Percentiles rank a stretch among this genome's conserved stretches.
Evolutionary conservation across 2,329 filamentous ascomycete genomes (phyloP).

Genomic region (Cordyceps militaris): DNA sequence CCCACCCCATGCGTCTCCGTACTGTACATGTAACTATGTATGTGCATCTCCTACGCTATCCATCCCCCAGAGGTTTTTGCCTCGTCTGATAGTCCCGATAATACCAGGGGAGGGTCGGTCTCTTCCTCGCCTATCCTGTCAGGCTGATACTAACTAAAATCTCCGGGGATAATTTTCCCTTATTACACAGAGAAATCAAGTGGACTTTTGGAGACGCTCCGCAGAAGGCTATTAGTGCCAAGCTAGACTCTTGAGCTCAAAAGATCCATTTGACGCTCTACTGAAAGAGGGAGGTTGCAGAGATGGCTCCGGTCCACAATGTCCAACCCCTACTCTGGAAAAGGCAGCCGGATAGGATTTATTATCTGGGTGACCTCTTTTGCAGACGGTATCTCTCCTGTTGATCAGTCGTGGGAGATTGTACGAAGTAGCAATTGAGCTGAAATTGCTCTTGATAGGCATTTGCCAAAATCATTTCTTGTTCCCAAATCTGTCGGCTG

Average conservation of each 20-base stretch:
- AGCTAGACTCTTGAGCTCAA: not conserved
- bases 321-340: slow-evolving; percentile 6
- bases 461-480: not conserved
- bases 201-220: not conserved
- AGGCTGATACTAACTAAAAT: not conserved
- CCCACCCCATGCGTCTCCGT: not conserved
- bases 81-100: not conserved
- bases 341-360: slow-evolving; percentile 3
- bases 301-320: not conserved
- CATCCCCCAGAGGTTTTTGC: not conserved
- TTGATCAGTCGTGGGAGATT: not conserved
- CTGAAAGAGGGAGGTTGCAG: slow-evolving; percentile 11
- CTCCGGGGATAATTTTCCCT: not conserved
- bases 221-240: not conserved
- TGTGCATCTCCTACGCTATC: not conserved
- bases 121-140: not conserved
- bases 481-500: not conserved
- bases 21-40: too few species aligned
- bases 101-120: not conserved
- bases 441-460: not conserved
- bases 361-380: not conserved
- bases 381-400: not conserved
- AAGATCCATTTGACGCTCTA: slow-evolving; percentile 8
- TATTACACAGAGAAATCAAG: not conserved
- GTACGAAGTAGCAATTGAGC: not conserved